Evolutionary conservation across 2,329 filamentous ascomycete species (phyloP).

Genomic region (Chalaropsis ovoidea): DNA sequence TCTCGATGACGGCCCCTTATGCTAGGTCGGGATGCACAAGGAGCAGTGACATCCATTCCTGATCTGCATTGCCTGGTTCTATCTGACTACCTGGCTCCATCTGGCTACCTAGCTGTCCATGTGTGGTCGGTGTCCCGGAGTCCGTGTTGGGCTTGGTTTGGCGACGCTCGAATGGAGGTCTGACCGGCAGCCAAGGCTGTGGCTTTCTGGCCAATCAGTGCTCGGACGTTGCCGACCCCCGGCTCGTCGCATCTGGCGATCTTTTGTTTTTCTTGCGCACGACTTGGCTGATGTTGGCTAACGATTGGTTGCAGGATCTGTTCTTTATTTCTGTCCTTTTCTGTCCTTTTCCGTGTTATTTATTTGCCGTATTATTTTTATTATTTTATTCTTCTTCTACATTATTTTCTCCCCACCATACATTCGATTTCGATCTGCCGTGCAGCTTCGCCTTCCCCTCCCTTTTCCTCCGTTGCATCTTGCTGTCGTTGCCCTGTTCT

Average conservation of each 20-base stretch:
- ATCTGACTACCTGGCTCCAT: not conserved
- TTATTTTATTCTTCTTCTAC: not conserved
- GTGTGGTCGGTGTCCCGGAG: not conserved
- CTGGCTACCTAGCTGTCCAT: not conserved
- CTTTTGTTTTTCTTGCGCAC: not conserved
- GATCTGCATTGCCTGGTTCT: too few species aligned
- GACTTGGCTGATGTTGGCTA: too few species aligned
- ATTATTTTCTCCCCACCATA: not conserved
- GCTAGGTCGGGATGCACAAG: too few species aligned
- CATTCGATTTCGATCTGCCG: not conserved
- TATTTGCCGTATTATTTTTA: not conserved
- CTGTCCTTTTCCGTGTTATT: constrained; percentile 1
- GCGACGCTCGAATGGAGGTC: not conserved
- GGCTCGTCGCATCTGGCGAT: constrained; percentile 8
- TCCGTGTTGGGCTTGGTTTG: not conserved
- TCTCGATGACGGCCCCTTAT: too few species aligned
- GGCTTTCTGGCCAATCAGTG: not conserved
- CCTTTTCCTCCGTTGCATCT: too few species aligned
- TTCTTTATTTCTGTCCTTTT: not conserved
- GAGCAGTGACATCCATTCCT: too few species aligned
- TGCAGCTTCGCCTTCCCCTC: not conserved
- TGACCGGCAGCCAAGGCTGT: not conserved
- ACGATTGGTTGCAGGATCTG: too few species aligned
- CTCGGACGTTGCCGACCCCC: not conserved
- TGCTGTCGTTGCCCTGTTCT: too few species aligned